Percentiles rank a stretch among this genome's conserved stretches.
Conservation (phyloP, 2,329 filamentous ascomycete species). For the Aspergillus uvarum region DNA sequence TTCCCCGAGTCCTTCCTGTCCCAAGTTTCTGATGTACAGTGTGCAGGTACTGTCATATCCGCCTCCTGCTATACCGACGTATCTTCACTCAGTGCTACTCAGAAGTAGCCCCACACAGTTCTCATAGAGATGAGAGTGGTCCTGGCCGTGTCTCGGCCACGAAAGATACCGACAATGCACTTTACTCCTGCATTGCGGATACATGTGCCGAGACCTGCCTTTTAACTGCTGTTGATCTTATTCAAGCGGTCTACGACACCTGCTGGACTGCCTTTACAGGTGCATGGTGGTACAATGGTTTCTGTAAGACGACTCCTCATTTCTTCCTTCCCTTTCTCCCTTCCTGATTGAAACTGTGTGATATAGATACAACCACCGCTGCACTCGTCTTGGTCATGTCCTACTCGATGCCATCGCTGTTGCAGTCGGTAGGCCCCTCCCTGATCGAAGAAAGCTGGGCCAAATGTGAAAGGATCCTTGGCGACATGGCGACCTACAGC, state of each 20-base stretch:
- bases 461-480: conserved; percentile 30
- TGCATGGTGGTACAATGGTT: conserved; percentile 43
- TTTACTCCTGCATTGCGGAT: conserved; percentile 28
- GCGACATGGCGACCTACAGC: conserved; percentile 30
- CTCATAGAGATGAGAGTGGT: background rate
- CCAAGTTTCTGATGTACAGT: background rate
- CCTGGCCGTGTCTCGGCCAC: background rate
- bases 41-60: conserved; percentile 34
- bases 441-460: conserved; percentile 26
- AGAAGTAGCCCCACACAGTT: conserved; percentile 13
- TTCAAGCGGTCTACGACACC: conserved; percentile 31
- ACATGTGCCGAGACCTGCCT: conserved; percentile 36
- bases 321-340: too few relatives aligned
- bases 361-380: conserved; percentile 31
- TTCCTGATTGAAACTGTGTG: too few relatives aligned
- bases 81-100: conserved; percentile 37
- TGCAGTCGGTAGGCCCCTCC: conserved; percentile 18
- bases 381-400: conserved; percentile 35
- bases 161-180: conserved; percentile 9
- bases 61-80: conserved; percentile 35
- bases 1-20: background rate
- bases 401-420: conserved; percentile 23
- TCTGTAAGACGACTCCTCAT: conserved; percentile 30
- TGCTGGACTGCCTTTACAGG: conserved; percentile 28
- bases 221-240: conserved; percentile 30